Evolutionary conservation across 495 filamentous ascomycete species (phyloP), one percentile per base, ranked within the genome.

Genomic region (Cercophora samala): DNA sequence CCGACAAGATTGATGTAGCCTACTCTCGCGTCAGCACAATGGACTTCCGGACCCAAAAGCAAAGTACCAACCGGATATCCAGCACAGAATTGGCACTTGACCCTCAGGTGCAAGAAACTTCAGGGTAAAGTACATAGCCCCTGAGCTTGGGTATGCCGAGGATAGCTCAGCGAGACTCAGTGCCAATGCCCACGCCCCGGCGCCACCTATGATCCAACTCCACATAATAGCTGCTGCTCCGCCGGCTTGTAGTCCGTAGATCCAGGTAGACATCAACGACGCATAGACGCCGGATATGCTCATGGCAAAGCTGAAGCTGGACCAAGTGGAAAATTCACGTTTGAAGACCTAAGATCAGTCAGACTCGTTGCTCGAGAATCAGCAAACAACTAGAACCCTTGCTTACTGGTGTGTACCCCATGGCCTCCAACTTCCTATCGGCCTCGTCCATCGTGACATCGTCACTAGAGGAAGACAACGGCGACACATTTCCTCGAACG

Each of bases 1-100:
- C 89, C 88, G 4, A 89, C 79, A 2, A 91, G 81, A 67, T 89
- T 90, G 73, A 90, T 81, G 85, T 88, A 91, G 0, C 89, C 89
- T 77, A 25, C 2, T 53, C 5, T n/a, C 15, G 32, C 4, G 25
- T 54, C 13, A 46, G 23, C 13, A 17, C 26, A 37, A 22, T 22
- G 13, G 15, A 58, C 2, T 19, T 23, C n/a, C 22, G 37, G 6
- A 17, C 22, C n/a, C 46, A 13, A 19, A 9, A 4, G 19, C n/a
- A 17, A 54, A 37, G 4, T 26, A 52, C 5, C 3, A 63, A 69
- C 75, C 75, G 5, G 74, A 81, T 25, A 86, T 74, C 83, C 84
- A 85, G 24, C 78, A 79, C 68, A 81, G 74, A 19, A 83, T 69
- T 1, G 82, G 77, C 2, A 82, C 79, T 46, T 83, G 80, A 2